These are phyloP conservation scores for Fusarium sacchari DNA, from an alignment of 2,329 filamentous ascomycete species.

Conservation along the genomic window DNA sequence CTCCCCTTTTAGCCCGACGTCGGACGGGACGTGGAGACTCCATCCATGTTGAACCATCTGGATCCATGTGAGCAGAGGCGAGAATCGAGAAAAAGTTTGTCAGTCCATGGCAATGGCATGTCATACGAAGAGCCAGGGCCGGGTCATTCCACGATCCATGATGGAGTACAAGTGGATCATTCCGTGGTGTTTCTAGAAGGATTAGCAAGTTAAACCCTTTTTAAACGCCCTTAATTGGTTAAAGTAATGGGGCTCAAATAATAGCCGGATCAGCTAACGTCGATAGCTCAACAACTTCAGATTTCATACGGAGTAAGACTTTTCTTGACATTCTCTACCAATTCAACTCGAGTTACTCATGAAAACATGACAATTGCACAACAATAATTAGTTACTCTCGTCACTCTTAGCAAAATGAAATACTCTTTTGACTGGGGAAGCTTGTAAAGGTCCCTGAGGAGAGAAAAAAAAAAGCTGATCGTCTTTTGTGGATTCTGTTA, in stretches of 20 bases:
- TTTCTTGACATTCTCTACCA: not conserved
- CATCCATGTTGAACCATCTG: not conserved
- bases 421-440: not conserved
- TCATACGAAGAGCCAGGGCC: constrained; percentile 17
- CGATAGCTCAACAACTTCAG: not conserved
- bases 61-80: constrained; percentile 21
- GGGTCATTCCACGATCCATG: constrained; percentile 31
- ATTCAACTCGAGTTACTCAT: not conserved
- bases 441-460: not conserved
- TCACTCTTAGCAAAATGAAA: not conserved
- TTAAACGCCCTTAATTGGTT: constrained; percentile 6
- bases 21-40: constrained; percentile 21
- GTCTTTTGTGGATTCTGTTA: constrained; percentile 40
- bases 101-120: constrained; percentile 27
- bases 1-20: constrained; percentile 25
- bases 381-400: not conserved
- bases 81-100: constrained; percentile 29
- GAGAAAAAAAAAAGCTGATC: constrained; percentile 1
- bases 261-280: constrained; percentile 13
- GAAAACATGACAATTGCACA: not conserved
- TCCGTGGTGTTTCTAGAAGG: constrained; percentile 29
- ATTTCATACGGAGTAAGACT: not conserved
- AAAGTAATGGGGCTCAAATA: not conserved
- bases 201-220: not conserved
- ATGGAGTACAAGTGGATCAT: constrained; percentile 19